phyloP scores from a whole-genome alignment of 441 rosid species.

The Pelargonium myrrhifolium region DNA sequence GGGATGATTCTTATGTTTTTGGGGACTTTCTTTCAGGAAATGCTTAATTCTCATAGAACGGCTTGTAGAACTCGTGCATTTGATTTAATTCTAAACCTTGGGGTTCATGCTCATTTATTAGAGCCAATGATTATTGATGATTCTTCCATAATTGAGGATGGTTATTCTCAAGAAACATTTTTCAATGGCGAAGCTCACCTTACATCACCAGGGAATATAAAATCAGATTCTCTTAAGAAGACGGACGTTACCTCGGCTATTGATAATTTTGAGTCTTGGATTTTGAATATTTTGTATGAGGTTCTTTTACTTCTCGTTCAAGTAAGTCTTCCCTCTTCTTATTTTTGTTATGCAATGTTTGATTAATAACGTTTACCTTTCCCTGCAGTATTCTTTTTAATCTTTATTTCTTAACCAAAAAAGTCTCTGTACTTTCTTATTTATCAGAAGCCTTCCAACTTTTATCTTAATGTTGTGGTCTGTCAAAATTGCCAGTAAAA shows the following conservation, averaged over 20 bases:
- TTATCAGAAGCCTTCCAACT: background rate
- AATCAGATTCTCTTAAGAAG: conserved; percentile 43
- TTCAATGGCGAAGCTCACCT: conserved; percentile 52
- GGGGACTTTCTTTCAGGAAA: conserved; percentile 51
- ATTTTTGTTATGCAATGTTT: background rate
- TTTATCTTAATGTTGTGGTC: background rate
- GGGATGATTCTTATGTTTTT: conserved; percentile 22
- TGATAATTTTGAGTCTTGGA: conserved; percentile 84
- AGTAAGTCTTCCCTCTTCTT: conserved; percentile 35
- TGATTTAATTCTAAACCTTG: conserved; percentile 92
- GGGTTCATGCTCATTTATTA: conserved; percentile 90
- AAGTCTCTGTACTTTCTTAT: background rate
- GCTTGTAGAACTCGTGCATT: conserved; percentile 86
- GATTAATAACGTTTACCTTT: background rate
- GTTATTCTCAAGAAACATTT: conserved; percentile 62
- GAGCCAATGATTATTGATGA: conserved; percentile 71
- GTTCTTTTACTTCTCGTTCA: conserved; percentile 94
- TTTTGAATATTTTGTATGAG: conserved; percentile 77
- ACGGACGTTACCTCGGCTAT: conserved; percentile 56
- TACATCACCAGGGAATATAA: conserved; percentile 41
- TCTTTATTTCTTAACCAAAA: background rate
- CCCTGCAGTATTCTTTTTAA: too few species aligned
- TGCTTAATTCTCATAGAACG: conserved; percentile 75
- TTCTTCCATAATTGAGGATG: conserved; percentile 79
- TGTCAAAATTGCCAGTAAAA: background rate